These are phyloP conservation scores for Pseudoperonospora humuli DNA, from an alignment of 352 stramenopile species.

Conservation along the genomic window DNA sequence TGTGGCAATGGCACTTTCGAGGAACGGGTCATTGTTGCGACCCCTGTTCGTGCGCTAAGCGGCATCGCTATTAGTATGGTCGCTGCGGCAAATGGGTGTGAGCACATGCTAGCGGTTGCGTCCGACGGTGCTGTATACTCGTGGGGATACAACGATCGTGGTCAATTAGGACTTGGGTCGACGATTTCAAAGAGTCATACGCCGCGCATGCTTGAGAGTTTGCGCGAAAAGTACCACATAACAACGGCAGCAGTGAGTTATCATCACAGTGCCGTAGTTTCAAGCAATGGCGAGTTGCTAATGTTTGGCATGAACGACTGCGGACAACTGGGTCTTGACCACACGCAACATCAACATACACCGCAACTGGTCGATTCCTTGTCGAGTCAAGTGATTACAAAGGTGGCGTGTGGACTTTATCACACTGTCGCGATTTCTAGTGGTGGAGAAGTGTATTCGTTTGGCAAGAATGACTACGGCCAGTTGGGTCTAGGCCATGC, in stretches of 20 bases:
- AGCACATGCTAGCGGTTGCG: constrained; percentile 83
- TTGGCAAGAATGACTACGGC: constrained; percentile 84
- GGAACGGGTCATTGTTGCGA: constrained; percentile 72
- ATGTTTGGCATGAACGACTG: constrained; percentile 88
- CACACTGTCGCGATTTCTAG: constrained; percentile 63
- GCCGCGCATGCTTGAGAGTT: constrained; percentile 66
- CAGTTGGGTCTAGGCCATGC: constrained; percentile 78
- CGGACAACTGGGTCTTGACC: constrained; percentile 72
- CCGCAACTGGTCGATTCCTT: constrained; percentile 70
- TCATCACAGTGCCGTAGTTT: constrained; percentile 79
- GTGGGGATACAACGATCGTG: constrained; percentile 84
- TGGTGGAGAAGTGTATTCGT: constrained; percentile 72
- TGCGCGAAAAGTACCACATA: constrained; percentile 79
- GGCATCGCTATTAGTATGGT: constrained; percentile 66
- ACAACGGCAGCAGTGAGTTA: constrained; percentile 75
- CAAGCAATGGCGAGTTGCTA: constrained; percentile 64
- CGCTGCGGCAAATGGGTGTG: constrained; percentile 74
- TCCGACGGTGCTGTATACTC: constrained; percentile 71
- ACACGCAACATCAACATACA: constrained; percentile 80
- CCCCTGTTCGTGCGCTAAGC: constrained; percentile 54
- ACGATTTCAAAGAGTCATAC: constrained; percentile 86
- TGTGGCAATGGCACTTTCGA: constrained; percentile 85
- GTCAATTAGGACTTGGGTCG: constrained; percentile 72
- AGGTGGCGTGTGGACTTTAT: constrained; percentile 75
- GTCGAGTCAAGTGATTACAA: constrained; percentile 58